Conservation (phyloP, 163 green algal genomes). For the Prototheca wickerhamii region DNA sequence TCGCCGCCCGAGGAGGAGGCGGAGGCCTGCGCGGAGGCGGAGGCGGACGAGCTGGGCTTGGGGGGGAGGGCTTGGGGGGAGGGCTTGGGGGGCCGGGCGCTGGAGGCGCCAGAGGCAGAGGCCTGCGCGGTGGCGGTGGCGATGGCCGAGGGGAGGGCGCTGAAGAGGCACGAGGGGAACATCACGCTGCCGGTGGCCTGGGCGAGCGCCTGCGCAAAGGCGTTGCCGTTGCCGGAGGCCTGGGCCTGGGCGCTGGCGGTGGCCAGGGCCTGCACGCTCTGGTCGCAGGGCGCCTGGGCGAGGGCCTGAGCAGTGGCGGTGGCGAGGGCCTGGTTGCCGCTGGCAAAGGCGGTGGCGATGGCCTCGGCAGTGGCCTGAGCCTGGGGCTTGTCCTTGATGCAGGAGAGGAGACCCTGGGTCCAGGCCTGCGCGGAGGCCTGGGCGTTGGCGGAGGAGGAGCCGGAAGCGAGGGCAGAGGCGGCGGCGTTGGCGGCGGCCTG, state of each 20-base stretch:
- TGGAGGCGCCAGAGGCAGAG: background rate
- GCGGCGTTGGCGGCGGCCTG: slow-evolving; percentile 4
- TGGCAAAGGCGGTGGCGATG: background rate
- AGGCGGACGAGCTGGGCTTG: background rate
- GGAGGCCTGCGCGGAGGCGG: background rate
- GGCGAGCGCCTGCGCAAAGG: background rate
- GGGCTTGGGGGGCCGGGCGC: no score
- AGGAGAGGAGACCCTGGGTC: background rate
- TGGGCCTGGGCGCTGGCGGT: slow-evolving; percentile 6
- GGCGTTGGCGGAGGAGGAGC: background rate
- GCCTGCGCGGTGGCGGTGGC: background rate
- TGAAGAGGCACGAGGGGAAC: background rate
- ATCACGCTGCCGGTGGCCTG: slow-evolving; percentile 4
- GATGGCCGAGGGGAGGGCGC: background rate
- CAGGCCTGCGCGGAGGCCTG: background rate
- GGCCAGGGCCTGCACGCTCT: background rate
- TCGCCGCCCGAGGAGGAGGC: background rate
- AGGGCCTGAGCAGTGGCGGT: slow-evolving; percentile 4
- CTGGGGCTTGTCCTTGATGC: background rate
- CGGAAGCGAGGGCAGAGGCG: background rate
- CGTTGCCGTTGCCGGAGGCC: background rate
- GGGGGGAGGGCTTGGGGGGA: background rate
- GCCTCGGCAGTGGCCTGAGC: background rate
- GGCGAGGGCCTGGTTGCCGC: background rate
- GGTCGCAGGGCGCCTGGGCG: background rate